Evolutionary conservation across 768 basidiomycete genomes (phyloP).

Genomic region (Hygrocybe coccinea): DNA sequence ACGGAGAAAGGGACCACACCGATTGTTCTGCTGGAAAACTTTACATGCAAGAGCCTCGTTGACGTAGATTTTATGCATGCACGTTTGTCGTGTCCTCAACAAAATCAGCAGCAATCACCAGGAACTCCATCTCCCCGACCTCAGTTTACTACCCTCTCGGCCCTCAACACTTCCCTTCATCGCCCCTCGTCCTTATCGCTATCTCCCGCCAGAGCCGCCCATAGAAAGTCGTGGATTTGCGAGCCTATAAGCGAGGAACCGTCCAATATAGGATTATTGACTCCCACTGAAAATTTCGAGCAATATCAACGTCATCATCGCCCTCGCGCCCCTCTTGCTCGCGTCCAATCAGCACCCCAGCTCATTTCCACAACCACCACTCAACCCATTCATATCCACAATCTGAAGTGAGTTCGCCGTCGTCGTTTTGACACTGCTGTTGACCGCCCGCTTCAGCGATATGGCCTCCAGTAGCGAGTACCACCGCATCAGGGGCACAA

Average conservation of each 20-base stretch:
- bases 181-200: conserved; percentile 13
- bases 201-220: conserved; percentile 17
- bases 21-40: neutral
- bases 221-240: conserved; percentile 33
- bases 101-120: conserved; percentile 2
- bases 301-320: conserved; percentile 62
- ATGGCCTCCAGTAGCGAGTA: conserved; percentile 10
- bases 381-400: conserved; percentile 52
- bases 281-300: conserved; percentile 31
- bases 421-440: conserved; percentile 12
- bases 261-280: conserved; percentile 24
- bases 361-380: conserved; percentile 65
- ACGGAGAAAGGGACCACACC: neutral
- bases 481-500: conserved; percentile 68
- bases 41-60: neutral
- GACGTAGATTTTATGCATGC: conserved; percentile 42
- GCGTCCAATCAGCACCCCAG: conserved; percentile 50
- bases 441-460: neutral
- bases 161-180: conserved; percentile 14
- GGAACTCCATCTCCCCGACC: neutral
- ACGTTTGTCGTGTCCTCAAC: conserved; percentile 33
- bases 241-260: conserved; percentile 53
- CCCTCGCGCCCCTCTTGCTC: conserved; percentile 40
- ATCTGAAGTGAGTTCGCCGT: conserved; percentile 34
- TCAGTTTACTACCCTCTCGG: conserved; percentile 1